Evolutionary conservation across 1,139 yeast genomes (phyloP), one percentile per base, ranked within the genome.

Genomic region (Yamadazyma songkhlaensis): DNA sequence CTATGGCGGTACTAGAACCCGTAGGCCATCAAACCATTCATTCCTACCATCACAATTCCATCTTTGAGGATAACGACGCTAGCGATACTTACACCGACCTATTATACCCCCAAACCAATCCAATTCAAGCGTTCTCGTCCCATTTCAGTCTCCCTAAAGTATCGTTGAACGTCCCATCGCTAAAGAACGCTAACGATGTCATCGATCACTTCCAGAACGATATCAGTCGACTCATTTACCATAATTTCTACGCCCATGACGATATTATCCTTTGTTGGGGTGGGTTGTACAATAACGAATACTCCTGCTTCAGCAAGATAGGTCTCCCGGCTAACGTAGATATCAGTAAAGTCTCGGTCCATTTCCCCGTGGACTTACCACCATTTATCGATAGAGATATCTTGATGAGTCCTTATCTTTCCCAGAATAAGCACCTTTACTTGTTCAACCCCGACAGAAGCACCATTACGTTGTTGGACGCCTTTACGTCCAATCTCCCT

Each of bases 311-410:
- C 30, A 49, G 51, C n/a, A 50, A 53, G 17, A 42, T 64, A 31
- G 74, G 74, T 1, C 49, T 71, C 8, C 76, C 76, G 1, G 43
- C 39, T 6, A 51, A 59, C 32, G 57, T 59, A 3, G 62, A 60
- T 33, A 51, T 62, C 4, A 46, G 51, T 4, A 57, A 52, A 27
- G 59, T 71, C 5, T 65, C 73, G 4, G 64, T 71, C 1, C 54
- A 65, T 37, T 61, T 71, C 32, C 67, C 73, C 3, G 60, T 62
- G 32, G 63, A 64, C 10, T 46, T 68, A 24, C 77, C 77, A 1
- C 76, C 76, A 2, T 61, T 59, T 42, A 53, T 71, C 22, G 62
- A 62, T 44, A 48, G 53, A 29, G 60, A 60, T n/a, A 49, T 69
- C 20, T 44, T 71, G 15, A 46, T 55, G 35, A 66, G 60, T 39